Conservation (phyloP, 306 rosid species). For the Malus fusca region DNA sequence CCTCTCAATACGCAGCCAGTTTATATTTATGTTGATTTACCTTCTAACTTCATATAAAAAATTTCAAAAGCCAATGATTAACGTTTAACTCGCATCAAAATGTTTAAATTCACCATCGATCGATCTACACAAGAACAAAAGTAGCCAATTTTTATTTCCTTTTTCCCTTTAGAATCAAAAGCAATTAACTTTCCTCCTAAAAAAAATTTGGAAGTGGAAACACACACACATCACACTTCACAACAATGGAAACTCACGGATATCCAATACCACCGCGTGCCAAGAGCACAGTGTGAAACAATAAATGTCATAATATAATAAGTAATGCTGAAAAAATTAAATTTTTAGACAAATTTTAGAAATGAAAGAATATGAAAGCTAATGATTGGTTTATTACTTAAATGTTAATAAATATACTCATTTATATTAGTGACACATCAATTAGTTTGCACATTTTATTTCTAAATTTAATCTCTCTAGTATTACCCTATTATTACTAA, state of each 20-base stretch:
- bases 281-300: no score
- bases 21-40: background rate
- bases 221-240: background rate
- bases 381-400: no score
- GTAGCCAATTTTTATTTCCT: background rate
- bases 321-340: accelerated
- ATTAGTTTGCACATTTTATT: no score
- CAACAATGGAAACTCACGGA: background rate
- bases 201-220: background rate
- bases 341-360: no score
- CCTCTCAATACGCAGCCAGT: no score
- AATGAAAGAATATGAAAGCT: no score
- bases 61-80: background rate
- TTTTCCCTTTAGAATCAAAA: background rate
- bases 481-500: no score
- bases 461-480: no score
- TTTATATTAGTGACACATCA: no score
- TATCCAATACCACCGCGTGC: background rate
- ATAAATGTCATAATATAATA: no score
- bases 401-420: no score
- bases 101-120: background rate
- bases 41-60: background rate
- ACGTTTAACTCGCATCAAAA: background rate
- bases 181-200: background rate
- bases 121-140: background rate